phyloP scores from a whole-genome alignment of 2,329 filamentous ascomycete species.

The Eutypella sp. region DNA sequence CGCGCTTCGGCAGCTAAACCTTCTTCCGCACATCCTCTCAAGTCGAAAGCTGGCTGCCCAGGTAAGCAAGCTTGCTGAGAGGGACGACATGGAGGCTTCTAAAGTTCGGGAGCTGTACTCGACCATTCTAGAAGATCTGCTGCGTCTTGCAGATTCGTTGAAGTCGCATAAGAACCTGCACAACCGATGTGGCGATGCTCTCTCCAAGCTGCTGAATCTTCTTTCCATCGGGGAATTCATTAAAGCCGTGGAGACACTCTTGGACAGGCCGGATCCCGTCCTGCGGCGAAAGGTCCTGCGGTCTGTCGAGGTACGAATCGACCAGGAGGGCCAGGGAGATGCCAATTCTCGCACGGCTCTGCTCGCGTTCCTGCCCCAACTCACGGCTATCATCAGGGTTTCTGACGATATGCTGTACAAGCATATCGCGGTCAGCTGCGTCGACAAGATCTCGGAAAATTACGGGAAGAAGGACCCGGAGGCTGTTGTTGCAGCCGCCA shows the following conservation, averaged over 20 bases:
- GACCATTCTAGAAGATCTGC: constrained; percentile 59
- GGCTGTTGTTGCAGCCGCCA: constrained; percentile 68
- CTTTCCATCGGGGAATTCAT: constrained; percentile 86
- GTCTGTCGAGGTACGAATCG: constrained; percentile 75
- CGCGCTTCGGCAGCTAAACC: constrained; percentile 49
- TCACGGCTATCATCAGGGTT: constrained; percentile 71
- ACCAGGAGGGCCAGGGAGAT: constrained; percentile 66
- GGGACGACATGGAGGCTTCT: constrained; percentile 61
- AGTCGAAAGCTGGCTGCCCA: constrained; percentile 53
- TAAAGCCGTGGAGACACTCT: constrained; percentile 76
- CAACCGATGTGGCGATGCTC: constrained; percentile 59
- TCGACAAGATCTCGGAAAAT: constrained; percentile 89
- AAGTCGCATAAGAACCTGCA: constrained; percentile 53
- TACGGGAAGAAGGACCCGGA: constrained; percentile 89
- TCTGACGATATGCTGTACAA: constrained; percentile 71
- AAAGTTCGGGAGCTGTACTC: constrained; percentile 66
- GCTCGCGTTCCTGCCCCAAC: constrained; percentile 71
- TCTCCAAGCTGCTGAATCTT: constrained; percentile 77
- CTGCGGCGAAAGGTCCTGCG: constrained; percentile 74
- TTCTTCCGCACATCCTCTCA: constrained; percentile 54
- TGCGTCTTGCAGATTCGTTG: constrained; percentile 61
- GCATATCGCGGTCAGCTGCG: constrained; percentile 79
- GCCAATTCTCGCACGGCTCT: constrained; percentile 62
- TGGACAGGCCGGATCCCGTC: constrained; percentile 69
- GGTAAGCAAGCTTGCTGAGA: constrained; percentile 51